Conservation (phyloP, 306 rosid genomes). For the Fagus sylvatica region DNA sequence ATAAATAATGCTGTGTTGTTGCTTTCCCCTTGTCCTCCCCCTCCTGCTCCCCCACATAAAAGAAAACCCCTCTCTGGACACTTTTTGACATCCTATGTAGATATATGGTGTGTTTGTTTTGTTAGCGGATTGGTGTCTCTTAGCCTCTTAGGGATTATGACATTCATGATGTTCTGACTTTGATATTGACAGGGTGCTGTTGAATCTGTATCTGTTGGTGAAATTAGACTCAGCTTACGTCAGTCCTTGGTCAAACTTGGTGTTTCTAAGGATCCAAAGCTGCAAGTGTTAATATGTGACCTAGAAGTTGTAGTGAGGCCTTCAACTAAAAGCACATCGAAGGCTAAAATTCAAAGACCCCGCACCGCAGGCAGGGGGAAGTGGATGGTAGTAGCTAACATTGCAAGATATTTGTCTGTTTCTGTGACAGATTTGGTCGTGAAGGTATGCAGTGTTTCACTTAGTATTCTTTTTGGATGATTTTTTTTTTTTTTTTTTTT, state of each 20-base stretch:
- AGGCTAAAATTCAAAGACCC: conserved; percentile 61
- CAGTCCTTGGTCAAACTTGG: conserved; percentile 89
- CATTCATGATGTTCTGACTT: conserved; percentile 33
- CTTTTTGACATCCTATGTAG: background rate
- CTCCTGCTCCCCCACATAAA: background rate
- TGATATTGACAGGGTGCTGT: conserved; percentile 72
- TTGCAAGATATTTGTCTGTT: conserved; percentile 89
- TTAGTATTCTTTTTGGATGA: conserved; percentile 1
- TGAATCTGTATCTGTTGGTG: conserved; percentile 93
- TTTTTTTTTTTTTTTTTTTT: background rate
- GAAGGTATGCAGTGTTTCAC: conserved; percentile 55
- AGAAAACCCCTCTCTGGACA: background rate
- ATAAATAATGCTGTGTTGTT: background rate
- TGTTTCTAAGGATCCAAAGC: conserved; percentile 90
- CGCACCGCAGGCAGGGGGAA: conserved; percentile 85
- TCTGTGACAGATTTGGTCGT: conserved; percentile 86
- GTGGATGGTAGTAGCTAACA: conserved; percentile 86
- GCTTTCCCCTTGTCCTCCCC: background rate
- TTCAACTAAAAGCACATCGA: conserved; percentile 57
- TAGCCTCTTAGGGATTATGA: conserved; percentile 23
- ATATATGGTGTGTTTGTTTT: conserved; percentile 18
- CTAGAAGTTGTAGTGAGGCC: conserved; percentile 88
- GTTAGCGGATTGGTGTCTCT: conserved; percentile 17
- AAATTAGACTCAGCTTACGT: conserved; percentile 89
- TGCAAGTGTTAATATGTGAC: conserved; percentile 88